Evolutionary conservation across 306 rosid species (phyloP).

Genomic region (Betula pendula): DNA sequence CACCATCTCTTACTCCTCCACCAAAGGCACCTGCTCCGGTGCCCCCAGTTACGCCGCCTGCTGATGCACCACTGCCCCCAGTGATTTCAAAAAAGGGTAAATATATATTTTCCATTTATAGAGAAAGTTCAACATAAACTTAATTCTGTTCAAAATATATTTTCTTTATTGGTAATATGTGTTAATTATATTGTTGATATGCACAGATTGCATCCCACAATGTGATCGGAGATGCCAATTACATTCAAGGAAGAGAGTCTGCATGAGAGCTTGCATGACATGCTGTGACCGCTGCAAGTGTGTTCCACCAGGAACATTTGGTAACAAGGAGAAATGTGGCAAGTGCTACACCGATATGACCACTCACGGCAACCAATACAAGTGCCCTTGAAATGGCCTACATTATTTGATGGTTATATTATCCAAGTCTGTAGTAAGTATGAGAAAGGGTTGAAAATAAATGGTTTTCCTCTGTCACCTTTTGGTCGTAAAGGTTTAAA

Average conservation of each 20-base stretch:
- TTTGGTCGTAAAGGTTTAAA: neutral
- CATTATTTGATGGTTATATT: neutral
- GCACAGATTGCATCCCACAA: constrained; percentile 66
- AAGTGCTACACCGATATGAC: constrained; percentile 81
- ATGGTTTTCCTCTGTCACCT: constrained; percentile 1
- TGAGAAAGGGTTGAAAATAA: neutral
- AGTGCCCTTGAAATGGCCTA: constrained; percentile 59
- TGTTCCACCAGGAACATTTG: constrained; percentile 91
- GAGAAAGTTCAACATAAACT: neutral
- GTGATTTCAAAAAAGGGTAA: constrained; percentile 59
- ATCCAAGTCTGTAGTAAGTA: neutral
- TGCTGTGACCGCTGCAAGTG: constrained; percentile 90
- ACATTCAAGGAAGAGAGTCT: constrained; percentile 57
- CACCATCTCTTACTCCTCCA: constrained; percentile 38
- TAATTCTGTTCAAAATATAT: neutral
- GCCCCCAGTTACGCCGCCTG: constrained; percentile 28
- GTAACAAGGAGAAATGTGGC: constrained; percentile 82
- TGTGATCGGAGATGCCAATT: constrained; percentile 59
- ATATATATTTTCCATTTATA: neutral
- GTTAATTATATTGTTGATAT: neutral
- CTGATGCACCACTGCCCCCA: constrained; percentile 43
- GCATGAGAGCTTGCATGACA: constrained; percentile 76
- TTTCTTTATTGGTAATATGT: neutral
- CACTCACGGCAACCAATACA: constrained; percentile 61
- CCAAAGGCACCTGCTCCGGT: constrained; percentile 23